phyloP scores from a whole-genome alignment of 305 asterid species.

The Fraxinus baroniana region DNA sequence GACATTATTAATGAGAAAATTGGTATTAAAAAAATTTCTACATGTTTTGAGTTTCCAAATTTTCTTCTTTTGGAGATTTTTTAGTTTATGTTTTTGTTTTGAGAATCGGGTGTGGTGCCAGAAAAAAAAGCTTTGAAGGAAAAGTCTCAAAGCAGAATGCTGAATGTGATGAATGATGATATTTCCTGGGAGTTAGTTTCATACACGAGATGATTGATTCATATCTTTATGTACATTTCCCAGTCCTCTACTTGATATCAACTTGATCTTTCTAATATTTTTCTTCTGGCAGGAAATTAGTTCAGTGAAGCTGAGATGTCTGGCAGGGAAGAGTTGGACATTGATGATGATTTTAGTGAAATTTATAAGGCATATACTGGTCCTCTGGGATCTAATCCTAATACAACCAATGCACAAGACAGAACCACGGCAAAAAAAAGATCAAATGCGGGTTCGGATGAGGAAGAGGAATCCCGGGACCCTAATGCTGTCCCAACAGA shows the following conservation, averaged over 20 bases:
- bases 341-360: conserved; percentile 86
- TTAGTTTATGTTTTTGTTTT: not conserved
- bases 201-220: not conserved
- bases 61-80: not conserved
- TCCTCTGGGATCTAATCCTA: conserved; percentile 59
- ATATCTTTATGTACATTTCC: not conserved
- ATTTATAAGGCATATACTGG: conserved; percentile 94
- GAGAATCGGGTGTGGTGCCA: not conserved
- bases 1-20: not conserved
- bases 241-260: not conserved
- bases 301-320: conserved; percentile 44
- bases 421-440: conserved; percentile 53
- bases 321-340: conserved; percentile 60
- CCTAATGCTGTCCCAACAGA: conserved; percentile 99
- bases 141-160: not conserved
- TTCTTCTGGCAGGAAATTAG: conserved; percentile 16
- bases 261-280: not conserved
- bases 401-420: conserved; percentile 46
- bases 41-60: not conserved
- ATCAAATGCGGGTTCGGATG: conserved; percentile 74
- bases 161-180: not conserved
- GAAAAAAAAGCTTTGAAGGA: not conserved
- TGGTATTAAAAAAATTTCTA: not conserved
- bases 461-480: conserved; percentile 75
- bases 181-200: not conserved